A percentile compares a stretch with the other conserved stretches of the same genome.
phyloP scores from a whole-genome alignment of 345 rosid species.

The Melaleuca alternifolia region DNA sequence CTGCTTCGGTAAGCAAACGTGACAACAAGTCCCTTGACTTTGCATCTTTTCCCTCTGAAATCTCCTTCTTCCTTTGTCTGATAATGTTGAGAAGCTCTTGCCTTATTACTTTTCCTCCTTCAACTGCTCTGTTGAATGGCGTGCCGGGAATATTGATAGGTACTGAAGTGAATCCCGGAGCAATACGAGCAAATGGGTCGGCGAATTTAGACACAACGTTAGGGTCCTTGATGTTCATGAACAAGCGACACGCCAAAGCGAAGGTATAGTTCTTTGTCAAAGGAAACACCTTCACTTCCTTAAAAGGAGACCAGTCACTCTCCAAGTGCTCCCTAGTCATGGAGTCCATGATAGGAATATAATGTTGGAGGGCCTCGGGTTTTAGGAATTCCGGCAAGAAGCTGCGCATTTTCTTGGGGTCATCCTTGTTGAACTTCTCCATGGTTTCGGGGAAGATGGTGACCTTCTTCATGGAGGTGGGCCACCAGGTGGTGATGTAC shows the following conservation, averaged over 20 bases:
- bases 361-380: not conserved
- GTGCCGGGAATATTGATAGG: not conserved
- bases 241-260: not conserved
- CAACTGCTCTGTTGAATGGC: not conserved
- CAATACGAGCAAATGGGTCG: not conserved
- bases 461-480: not conserved
- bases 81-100: not conserved
- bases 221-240: not conserved
- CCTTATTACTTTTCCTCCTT: not conserved
- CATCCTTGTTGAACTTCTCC: not conserved
- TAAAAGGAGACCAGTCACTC: not conserved
- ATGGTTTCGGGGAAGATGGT: not conserved
- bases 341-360: not conserved
- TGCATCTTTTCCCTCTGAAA: not conserved
- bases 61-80: not conserved
- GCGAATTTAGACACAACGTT: not conserved
- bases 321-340: not conserved
- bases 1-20: not conserved
- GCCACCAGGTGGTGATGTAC: not conserved
- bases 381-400: not conserved
- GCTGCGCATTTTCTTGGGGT: not conserved
- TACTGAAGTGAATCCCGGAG: not conserved
- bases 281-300: not conserved
- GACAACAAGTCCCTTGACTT: not conserved
- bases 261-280: not conserved